A percentile compares a stretch with the other conserved stretches of the same genome.
Evolutionary conservation across 2,329 filamentous ascomycete species (phyloP).

Genomic region (Ophiostoma piceae): DNA sequence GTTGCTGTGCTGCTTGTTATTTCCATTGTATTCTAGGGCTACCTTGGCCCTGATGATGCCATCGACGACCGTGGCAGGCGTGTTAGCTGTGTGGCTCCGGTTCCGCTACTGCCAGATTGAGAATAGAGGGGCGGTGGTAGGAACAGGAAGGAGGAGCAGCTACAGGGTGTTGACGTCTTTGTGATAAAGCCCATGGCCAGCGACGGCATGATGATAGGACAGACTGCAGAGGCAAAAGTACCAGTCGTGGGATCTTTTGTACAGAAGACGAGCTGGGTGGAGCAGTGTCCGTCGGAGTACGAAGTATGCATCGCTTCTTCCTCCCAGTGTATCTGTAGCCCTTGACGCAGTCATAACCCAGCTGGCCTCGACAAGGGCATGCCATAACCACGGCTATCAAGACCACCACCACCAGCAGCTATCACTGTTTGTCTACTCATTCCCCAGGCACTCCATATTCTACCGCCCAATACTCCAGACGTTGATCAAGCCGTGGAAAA

Average conservation of each 20-base stretch:
- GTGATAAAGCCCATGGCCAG: too few species aligned
- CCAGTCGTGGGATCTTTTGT: background rate
- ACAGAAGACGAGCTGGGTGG: slow-evolving; percentile 4
- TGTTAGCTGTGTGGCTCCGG: background rate
- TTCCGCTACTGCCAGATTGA: background rate
- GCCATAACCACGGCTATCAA: background rate
- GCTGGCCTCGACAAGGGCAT: background rate
- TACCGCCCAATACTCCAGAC: background rate
- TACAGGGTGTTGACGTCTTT: background rate
- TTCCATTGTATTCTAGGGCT: background rate
- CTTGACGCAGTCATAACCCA: too few species aligned
- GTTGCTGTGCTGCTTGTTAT: background rate
- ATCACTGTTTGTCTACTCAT: background rate
- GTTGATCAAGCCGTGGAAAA: slow-evolving; percentile 6
- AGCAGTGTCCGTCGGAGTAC: background rate
- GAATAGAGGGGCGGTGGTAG: background rate
- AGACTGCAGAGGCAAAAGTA: background rate
- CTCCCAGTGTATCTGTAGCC: too few species aligned
- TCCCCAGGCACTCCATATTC: background rate
- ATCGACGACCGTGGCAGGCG: background rate
- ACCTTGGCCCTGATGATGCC: background rate
- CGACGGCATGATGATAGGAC: background rate
- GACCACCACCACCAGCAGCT: background rate
- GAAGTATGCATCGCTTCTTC: too few species aligned
- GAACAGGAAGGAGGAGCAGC: background rate